phyloP scores from a whole-genome alignment of 2,329 filamentous ascomycete species.

The Sphaerulina populicola region DNA sequence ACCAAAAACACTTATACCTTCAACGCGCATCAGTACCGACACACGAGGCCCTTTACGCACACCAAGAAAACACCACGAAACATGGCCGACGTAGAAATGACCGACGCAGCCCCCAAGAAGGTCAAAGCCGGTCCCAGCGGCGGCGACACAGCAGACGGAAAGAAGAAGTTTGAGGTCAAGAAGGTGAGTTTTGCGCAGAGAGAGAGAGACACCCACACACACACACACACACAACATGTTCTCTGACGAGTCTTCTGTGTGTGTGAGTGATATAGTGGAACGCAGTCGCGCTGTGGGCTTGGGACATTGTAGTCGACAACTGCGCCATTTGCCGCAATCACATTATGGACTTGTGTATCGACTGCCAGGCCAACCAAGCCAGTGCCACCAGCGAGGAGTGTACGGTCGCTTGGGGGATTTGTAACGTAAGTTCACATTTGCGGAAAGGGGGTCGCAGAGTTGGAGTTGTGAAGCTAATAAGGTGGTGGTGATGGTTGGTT shows the following conservation, averaged over 20 bases:
- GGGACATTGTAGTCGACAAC: constrained; percentile 99
- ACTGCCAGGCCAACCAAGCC: constrained; percentile 97
- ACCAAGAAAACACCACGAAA: constrained; percentile 1
- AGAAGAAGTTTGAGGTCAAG: constrained; percentile 98
- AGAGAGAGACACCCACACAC: background rate
- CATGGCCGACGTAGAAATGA: constrained; percentile 98
- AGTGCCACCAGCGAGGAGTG: constrained; percentile 96
- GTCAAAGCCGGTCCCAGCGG: constrained; percentile 49
- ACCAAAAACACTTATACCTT: background rate
- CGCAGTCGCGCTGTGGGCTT: constrained; percentile 94
- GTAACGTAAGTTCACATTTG: constrained; percentile 63
- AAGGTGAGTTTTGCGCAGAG: constrained; percentile 54
- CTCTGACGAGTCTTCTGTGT: background rate
- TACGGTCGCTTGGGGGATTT: constrained; percentile 97
- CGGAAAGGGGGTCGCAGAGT: too few species aligned
- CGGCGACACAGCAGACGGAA: constrained; percentile 50
- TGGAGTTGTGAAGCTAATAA: background rate
- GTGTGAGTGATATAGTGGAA: constrained; percentile 67
- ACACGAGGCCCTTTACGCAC: background rate
- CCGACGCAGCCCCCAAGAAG: constrained; percentile 59
- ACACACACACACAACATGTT: background rate
- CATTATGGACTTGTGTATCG: constrained; percentile 99
- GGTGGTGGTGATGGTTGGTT: background rate
- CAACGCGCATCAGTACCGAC: background rate
- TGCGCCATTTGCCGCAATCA: constrained; percentile 98